Percentiles rank a stretch among this genome's conserved stretches.
phyloP scores from a whole-genome alignment of 176 grass and related monocot genomes.

The Luzula sylvatica region DNA sequence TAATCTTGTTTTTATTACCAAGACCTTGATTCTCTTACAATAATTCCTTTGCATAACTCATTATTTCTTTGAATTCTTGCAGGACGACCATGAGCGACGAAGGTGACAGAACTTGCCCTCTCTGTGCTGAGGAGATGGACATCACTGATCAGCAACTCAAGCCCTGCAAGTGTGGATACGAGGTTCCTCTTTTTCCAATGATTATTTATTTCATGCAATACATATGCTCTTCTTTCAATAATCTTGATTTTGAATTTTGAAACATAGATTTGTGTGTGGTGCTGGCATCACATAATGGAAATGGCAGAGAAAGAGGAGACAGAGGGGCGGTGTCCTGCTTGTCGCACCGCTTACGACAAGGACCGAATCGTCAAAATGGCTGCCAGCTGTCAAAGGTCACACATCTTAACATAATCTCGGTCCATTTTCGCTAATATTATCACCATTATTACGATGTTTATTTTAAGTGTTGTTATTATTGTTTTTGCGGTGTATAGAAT shows the following conservation, averaged over 20 bases:
- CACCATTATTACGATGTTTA: not conserved
- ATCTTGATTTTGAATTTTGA: not conserved
- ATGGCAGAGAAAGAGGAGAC: constrained; percentile 96
- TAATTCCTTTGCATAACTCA: not conserved
- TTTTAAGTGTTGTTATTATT: not conserved
- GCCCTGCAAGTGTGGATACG: constrained; percentile 96
- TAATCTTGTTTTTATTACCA: not conserved
- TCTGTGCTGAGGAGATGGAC: constrained; percentile 98
- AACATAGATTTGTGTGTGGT: constrained; percentile 92
- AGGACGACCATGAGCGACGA: constrained; percentile 92
- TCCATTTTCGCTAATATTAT: not conserved
- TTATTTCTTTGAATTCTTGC: not conserved
- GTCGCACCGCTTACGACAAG: constrained; percentile 78
- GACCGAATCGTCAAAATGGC: constrained; percentile 92
- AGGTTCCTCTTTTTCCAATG: constrained; percentile 26
- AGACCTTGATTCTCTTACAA: not conserved
- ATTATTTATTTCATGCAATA: no score
- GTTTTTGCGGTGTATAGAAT: constrained; percentile 31
- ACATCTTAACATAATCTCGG: no score
- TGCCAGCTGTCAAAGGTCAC: constrained; percentile 70
- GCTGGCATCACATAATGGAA: constrained; percentile 97
- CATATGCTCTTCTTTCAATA: no score
- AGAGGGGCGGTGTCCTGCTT: constrained; percentile 83
- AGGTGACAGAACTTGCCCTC: constrained; percentile 88
- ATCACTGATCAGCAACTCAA: constrained; percentile 90